A percentile compares a stretch with the other conserved stretches of the same genome.
Evolutionary conservation across 768 basidiomycete genomes (phyloP).

Genomic region (Clitopilus hobsonii): DNA sequence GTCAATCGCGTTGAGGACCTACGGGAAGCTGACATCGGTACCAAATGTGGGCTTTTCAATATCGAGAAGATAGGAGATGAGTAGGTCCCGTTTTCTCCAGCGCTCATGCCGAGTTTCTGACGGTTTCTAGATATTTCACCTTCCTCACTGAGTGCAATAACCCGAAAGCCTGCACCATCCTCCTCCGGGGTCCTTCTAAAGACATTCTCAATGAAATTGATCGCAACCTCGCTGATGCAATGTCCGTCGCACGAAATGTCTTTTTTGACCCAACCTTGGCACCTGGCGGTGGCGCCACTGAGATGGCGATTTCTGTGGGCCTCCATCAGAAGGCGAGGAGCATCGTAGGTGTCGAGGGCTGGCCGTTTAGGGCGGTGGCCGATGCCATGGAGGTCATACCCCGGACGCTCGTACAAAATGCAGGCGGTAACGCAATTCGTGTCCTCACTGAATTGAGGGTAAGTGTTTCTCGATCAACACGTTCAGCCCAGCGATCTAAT

Average conservation of each 20-base stretch:
- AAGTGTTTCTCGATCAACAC: conserved; percentile 19
- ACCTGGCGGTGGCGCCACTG: conserved; percentile 95
- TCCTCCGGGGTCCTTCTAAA: conserved; percentile 96
- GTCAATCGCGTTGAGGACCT: conserved; percentile 96
- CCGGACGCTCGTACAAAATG: conserved; percentile 90
- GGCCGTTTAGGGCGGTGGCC: conserved; percentile 87
- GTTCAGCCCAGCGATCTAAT: background rate
- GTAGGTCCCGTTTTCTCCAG: conserved; percentile 28
- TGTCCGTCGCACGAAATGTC: conserved; percentile 95
- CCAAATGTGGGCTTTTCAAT: conserved; percentile 92
- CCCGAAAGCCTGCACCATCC: conserved; percentile 97
- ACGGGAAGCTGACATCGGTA: conserved; percentile 88
- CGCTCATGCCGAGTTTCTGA: background rate
- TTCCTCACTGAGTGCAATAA: conserved; percentile 89
- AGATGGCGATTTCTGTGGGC: conserved; percentile 95
- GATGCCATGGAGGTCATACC: conserved; percentile 99
- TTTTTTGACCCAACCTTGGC: conserved; percentile 94
- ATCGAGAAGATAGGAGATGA: conserved; percentile 98
- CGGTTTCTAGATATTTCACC: conserved; percentile 75
- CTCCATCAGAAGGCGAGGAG: conserved; percentile 75
- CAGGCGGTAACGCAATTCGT: conserved; percentile 91
- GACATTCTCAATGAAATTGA: conserved; percentile 98
- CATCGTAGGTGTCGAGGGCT: conserved; percentile 84
- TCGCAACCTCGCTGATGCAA: conserved; percentile 95
- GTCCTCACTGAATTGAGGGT: conserved; percentile 91